These are phyloP conservation scores for Canavalia ensiformis DNA, from an alignment of 306 rosid species.

Conservation along the genomic window DNA sequence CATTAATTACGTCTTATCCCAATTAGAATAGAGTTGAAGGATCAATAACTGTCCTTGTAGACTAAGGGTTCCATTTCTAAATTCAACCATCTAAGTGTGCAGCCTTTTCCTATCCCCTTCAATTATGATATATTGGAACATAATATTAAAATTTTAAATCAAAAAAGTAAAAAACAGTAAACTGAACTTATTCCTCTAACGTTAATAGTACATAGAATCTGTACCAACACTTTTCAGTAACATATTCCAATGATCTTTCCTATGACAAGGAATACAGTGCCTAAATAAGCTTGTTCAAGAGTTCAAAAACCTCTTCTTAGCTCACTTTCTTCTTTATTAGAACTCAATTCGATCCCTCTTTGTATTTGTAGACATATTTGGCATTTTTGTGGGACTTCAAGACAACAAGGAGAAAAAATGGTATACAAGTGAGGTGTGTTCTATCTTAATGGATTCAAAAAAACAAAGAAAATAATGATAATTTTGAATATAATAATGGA, in stretches of 20 bases:
- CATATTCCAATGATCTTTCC: constrained; percentile 95
- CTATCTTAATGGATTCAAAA: constrained; percentile 13
- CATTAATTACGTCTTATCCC: constrained; percentile 83
- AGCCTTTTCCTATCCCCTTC: constrained; percentile 96
- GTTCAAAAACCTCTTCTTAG: constrained; percentile 96
- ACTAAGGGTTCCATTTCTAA: constrained; percentile 85
- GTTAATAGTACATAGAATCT: constrained; percentile 12
- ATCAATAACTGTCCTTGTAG: constrained; percentile 92
- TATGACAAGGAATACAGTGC: constrained; percentile 82
- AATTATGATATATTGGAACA: constrained; percentile 64
- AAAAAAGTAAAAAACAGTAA: constrained; percentile 16
- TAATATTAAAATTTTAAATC: neutral
- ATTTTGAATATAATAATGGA: constrained; percentile 44
- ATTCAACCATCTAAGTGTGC: constrained; percentile 96
- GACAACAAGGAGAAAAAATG: neutral
- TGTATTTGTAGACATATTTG: constrained; percentile 64
- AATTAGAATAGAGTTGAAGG: constrained; percentile 91
- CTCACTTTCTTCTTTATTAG: constrained; percentile 64
- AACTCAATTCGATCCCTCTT: constrained; percentile 48
- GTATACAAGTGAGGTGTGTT: neutral
- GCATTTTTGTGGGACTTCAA: constrained; percentile 1
- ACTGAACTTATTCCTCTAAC: constrained; percentile 38
- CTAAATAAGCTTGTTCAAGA: constrained; percentile 85
- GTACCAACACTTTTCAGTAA: constrained; percentile 89
- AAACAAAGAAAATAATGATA: constrained; percentile 41